Percentiles rank a stretch among this genome's conserved stretches.
Evolutionary conservation across 2,329 filamentous ascomycete species (phyloP).

Genomic region (Colletotrichum tropicicola): DNA sequence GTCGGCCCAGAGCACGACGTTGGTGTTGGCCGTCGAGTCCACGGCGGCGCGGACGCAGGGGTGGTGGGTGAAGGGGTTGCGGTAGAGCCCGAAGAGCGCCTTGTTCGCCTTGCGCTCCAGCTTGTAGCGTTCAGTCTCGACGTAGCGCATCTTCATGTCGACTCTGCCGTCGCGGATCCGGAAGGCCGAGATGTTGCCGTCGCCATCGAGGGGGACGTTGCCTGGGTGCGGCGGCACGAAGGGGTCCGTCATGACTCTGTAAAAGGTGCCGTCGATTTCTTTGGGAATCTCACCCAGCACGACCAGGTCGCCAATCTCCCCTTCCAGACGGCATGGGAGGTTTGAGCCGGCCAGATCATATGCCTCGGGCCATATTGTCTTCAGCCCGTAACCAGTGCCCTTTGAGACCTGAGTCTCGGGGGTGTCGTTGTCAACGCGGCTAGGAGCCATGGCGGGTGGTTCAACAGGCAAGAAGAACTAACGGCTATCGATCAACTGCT

Average conservation of each 20-base stretch:
- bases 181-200: constrained; percentile 49
- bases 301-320: constrained; percentile 22
- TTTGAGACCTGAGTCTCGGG: background rate
- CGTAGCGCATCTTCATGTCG: constrained; percentile 45
- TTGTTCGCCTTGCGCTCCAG: constrained; percentile 46
- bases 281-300: constrained; percentile 34
- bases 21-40: constrained; percentile 57
- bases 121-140: constrained; percentile 50
- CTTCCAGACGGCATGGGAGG: constrained; percentile 18
- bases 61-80: constrained; percentile 49
- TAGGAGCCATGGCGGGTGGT: background rate
- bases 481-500: background rate
- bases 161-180: constrained; percentile 42
- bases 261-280: constrained; percentile 36
- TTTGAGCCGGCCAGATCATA: constrained; percentile 1
- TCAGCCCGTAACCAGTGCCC: background rate
- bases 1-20: constrained; percentile 58
- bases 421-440: background rate
- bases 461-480: background rate
- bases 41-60: constrained; percentile 42
- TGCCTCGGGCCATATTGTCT: background rate
- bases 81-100: constrained; percentile 46
- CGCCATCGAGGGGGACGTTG: constrained; percentile 49
- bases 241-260: constrained; percentile 51
- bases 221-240: constrained; percentile 42